phyloP scores from a whole-genome alignment of 257 asterid genomes.

The Ligustrum vulgare region DNA sequence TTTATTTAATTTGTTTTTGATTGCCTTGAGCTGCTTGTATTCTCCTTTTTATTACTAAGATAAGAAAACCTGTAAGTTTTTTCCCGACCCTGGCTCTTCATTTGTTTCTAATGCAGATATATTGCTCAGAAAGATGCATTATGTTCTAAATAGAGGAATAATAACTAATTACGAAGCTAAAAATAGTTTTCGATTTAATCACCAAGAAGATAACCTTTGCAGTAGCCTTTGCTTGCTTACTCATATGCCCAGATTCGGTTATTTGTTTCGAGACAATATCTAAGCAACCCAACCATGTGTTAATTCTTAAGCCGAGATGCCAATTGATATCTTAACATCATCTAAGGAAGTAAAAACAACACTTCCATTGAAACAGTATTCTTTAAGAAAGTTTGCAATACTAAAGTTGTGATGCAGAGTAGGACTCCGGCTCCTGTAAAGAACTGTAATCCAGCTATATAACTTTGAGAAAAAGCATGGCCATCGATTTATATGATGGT shows the following conservation, averaged over 20 bases:
- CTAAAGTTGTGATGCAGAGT: constrained; percentile 63
- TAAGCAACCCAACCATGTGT: constrained; percentile 66
- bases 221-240: too few relatives aligned
- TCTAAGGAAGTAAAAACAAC: neutral
- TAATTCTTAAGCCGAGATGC: constrained; percentile 83
- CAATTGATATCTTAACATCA: too few relatives aligned
- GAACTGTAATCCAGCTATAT: constrained; percentile 68
- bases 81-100: neutral
- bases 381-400: neutral
- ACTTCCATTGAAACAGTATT: neutral
- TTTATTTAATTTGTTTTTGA: neutral
- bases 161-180: neutral
- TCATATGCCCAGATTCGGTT: constrained; percentile 67
- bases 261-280: constrained; percentile 74
- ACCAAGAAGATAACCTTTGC: too few relatives aligned
- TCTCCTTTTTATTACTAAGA: neutral
- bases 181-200: neutral
- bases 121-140: neutral
- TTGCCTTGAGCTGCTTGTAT: neutral
- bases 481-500: constrained; percentile 27
- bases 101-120: neutral
- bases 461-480: constrained; percentile 57
- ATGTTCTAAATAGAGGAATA: neutral
- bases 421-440: constrained; percentile 59
- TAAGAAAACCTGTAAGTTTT: neutral